phyloP scores from a whole-genome alignment of 2,329 filamentous ascomycete genomes.

The Didymellaceae sp. region DNA sequence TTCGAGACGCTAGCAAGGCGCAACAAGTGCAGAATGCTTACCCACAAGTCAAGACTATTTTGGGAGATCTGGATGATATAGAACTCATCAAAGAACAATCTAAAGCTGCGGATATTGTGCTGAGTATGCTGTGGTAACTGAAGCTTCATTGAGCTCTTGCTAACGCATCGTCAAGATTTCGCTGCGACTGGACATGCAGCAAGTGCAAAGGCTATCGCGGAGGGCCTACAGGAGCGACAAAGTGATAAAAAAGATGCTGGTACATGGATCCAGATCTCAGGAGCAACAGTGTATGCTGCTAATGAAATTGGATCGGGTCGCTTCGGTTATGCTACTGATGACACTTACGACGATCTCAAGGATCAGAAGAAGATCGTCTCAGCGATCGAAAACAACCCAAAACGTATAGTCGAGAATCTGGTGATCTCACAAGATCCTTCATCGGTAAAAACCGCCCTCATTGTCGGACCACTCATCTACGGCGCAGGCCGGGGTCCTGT shows the following conservation, averaged over 20 bases:
- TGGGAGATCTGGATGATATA: conserved; percentile 16
- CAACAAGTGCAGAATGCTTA: conserved; percentile 12
- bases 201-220: conserved; percentile 18
- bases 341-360: conserved; percentile 16
- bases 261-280: conserved; percentile 22
- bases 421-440: conserved; percentile 17
- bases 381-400: conserved; percentile 12
- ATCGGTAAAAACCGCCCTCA: conserved; percentile 47
- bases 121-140: conserved; percentile 4
- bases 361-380: conserved; percentile 12
- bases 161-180: conserved; percentile 10
- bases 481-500: conserved; percentile 61
- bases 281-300: conserved; percentile 14
- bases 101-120: conserved; percentile 15
- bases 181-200: conserved; percentile 18
- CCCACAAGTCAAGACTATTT: conserved; percentile 8
- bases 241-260: conserved; percentile 6
- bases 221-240: conserved; percentile 14
- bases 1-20: conserved; percentile 13
- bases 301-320: conserved; percentile 15
- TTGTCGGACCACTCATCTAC: conserved; percentile 70
- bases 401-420: conserved; percentile 25
- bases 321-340: conserved; percentile 13
- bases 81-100: conserved; percentile 11
- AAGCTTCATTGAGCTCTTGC: neutral